These are phyloP conservation scores for Yarrowia sp. DNA, from an alignment of 805 yeast genomes.

Conservation along the genomic window DNA sequence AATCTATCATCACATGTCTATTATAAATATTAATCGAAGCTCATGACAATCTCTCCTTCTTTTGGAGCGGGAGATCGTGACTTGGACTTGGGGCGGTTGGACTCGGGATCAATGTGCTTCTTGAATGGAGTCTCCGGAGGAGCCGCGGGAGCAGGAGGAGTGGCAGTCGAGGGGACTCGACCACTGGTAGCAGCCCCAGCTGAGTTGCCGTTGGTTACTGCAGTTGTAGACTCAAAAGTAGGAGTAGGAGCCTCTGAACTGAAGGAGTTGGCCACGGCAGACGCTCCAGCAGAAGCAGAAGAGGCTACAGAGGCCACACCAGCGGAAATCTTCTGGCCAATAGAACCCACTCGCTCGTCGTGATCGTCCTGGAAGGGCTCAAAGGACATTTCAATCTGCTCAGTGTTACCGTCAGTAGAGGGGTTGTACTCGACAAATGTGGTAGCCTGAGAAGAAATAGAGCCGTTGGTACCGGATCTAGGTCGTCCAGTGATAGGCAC, in stretches of 20 bases:
- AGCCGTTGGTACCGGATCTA: constrained; percentile 27
- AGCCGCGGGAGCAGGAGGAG: not conserved
- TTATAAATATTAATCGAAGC: constrained; percentile 41
- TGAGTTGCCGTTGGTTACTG: not conserved
- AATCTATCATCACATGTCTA: constrained; percentile 21
- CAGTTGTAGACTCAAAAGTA: not conserved
- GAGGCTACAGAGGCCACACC: not conserved
- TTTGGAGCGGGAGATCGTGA: constrained; percentile 26
- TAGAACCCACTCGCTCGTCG: constrained; percentile 42
- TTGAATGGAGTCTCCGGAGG: constrained; percentile 3
- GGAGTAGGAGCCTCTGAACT: not conserved
- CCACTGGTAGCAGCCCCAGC: constrained; percentile 12
- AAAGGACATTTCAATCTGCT: constrained; percentile 44
- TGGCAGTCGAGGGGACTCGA: not conserved
- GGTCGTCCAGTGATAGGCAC: constrained; percentile 33
- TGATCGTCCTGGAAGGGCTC: constrained; percentile 46
- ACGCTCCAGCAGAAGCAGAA: constrained; percentile 19
- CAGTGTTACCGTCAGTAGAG: constrained; percentile 39
- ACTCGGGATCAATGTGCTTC: constrained; percentile 2
- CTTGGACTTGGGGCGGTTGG: constrained; percentile 11
- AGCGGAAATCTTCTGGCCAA: constrained; percentile 22
- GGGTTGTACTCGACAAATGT: constrained; percentile 40
- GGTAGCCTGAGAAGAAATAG: constrained; percentile 6
- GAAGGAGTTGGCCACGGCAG: constrained; percentile 22
- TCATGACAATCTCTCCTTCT: constrained; percentile 42